Percentiles rank a stretch among this genome's conserved stretches.
Conservation (phyloP, 768 basidiomycete genomes). For the Rhizopogon sp. region DNA sequence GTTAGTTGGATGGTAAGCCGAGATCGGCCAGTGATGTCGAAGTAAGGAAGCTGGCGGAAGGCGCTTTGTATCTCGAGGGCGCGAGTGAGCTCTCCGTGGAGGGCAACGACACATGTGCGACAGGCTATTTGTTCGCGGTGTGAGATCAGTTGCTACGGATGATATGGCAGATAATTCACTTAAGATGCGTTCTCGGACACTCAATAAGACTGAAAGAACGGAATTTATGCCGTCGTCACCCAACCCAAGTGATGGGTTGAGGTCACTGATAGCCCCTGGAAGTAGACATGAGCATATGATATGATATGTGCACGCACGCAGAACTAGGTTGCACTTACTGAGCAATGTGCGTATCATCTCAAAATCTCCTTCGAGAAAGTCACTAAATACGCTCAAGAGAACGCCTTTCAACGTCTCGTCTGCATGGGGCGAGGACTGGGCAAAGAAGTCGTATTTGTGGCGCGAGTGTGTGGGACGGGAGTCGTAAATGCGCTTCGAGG, state of each 20-base stretch:
- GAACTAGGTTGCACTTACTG: conserved; percentile 37
- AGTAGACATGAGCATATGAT: not conserved
- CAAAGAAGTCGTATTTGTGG: conserved; percentile 47
- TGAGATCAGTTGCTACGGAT: not conserved
- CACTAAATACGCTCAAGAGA: conserved; percentile 68
- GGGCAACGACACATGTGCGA: conserved; percentile 67
- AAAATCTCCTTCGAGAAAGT: conserved; percentile 84
- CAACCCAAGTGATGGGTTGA: conserved; percentile 72
- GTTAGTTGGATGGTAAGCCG: conserved; percentile 74
- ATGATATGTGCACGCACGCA: not conserved
- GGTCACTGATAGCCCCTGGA: conserved; percentile 69
- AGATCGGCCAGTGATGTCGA: conserved; percentile 72
- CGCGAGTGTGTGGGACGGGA: conserved; percentile 37
- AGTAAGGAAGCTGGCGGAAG: conserved; percentile 70
- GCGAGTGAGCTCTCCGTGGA: conserved; percentile 67
- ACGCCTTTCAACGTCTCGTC: conserved; percentile 81
- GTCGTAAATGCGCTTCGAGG: conserved; percentile 67
- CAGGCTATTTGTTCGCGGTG: conserved; percentile 45
- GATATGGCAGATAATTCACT: conserved; percentile 39
- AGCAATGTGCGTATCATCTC: conserved; percentile 76
- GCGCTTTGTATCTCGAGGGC: conserved; percentile 80
- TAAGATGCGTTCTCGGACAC: conserved; percentile 69
- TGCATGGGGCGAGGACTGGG: conserved; percentile 49
- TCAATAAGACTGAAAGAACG: conserved; percentile 63
- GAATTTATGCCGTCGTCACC: conserved; percentile 77